These are phyloP conservation scores for Fusarium concolor DNA, from an alignment of 2,329 filamentous ascomycete species.

Conservation along the genomic window DNA sequence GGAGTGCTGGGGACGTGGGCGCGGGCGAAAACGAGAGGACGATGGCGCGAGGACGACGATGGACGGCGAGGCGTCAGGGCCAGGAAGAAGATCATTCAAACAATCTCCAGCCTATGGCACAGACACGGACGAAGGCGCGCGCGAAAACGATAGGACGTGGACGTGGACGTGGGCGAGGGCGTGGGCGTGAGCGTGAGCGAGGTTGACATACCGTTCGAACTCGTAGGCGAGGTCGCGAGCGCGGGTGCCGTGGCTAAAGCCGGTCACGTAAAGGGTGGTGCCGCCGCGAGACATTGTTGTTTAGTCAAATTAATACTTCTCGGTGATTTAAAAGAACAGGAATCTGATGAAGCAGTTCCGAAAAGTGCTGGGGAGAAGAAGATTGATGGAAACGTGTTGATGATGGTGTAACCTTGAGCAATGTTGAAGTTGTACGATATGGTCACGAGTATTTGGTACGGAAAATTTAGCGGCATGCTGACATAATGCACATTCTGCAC, in stretches of 20 bases:
- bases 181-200: conserved; percentile 55
- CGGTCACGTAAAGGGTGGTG: conserved; percentile 97
- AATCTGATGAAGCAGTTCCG: conserved; percentile 45
- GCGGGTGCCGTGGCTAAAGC: conserved; percentile 98
- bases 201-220: conserved; percentile 98
- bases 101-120: conserved; percentile 35
- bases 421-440: conserved; percentile 34
- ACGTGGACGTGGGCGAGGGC: conserved; percentile 55
- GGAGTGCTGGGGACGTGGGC: conserved; percentile 44
- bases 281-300: conserved; percentile 87
- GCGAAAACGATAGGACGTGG: conserved; percentile 51
- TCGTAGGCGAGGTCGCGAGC: conserved; percentile 99
- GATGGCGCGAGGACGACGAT: conserved; percentile 48
- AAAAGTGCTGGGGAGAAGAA: conserved; percentile 29
- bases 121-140: conserved; percentile 43
- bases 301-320: conserved; percentile 13
- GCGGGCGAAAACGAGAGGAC: conserved; percentile 46
- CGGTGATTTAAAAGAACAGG: conserved; percentile 14
- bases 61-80: conserved; percentile 44
- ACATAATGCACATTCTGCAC: conserved; percentile 34
- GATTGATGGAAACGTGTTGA: conserved; percentile 38
- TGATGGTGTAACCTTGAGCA: conserved; percentile 34
- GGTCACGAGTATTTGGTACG: conserved; percentile 39
- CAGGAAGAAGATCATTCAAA: conserved; percentile 42
- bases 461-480: conserved; percentile 46